Evolutionary conservation across 352 stramenopile genomes (phyloP), one percentile per base, ranked within the genome.

Genomic region (Globisporangium nagaii): DNA sequence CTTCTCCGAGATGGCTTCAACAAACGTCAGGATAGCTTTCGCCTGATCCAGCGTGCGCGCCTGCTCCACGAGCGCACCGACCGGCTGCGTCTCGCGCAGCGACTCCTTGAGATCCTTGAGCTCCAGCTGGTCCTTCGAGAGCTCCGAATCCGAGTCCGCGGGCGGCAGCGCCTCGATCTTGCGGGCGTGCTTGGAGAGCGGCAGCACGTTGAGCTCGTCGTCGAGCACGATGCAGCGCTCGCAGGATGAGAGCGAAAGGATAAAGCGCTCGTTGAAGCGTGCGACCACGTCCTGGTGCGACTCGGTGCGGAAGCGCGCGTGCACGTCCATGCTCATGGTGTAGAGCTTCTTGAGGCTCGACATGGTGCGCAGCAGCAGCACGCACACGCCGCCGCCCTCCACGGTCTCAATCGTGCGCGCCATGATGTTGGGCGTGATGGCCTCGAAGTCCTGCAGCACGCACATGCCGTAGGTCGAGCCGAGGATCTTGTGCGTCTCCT

Each of bases 251-350:
- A 99, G 78, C 35, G 92, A 98, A 2, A 99, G 79, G 63, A 99
- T 98, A 62, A 99, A 99, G 54, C 97, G 90, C 79, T 99, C 97
- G 73, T 99, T 99, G 70, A 99, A 99, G 42, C 97, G 81, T 45
- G 97, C 95, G 42, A 99, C 90, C 3, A 99, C 79, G 68, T 98
- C 93, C 63, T 95, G 76, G 68, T 97, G 88, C 30, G 88, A 93
- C 67, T 96, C 86, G 34, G 89, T 97, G 55, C 89, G 84, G 71
- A 96, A 97, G 41, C 86, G 83, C 58, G 80, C 63, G 67, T 97
- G 89, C 45, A 96, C 86, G 58, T 97, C 88, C 97, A 99, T 99
- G 60, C 84, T 95, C 96, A 99, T 98, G 51, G 92, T 96, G 75
- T 99, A 99, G 28, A 99, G 84, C 75, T 99, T 95, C 69, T 97